A percentile compares a stretch with the other conserved stretches of the same genome.
Evolutionary conservation across 2,329 filamentous ascomycete species (phyloP).

Genomic region (Xylariaceae sp.): DNA sequence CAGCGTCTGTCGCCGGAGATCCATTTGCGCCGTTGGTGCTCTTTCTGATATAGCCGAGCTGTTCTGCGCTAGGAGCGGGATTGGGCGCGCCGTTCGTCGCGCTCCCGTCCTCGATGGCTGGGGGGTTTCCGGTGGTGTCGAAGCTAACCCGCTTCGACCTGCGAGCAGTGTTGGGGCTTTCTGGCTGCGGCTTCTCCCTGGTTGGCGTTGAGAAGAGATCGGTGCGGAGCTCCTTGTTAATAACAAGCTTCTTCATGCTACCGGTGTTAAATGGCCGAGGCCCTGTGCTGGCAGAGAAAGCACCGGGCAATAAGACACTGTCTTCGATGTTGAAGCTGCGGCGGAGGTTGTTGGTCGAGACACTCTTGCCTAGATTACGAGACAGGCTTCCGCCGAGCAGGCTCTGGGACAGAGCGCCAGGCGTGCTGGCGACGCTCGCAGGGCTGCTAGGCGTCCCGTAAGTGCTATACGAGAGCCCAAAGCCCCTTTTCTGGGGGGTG

Average conservation of each 20-base stretch:
- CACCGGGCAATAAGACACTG: slow-evolving; percentile 78
- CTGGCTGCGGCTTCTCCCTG: slow-evolving; percentile 43
- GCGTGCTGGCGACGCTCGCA: slow-evolving; percentile 63
- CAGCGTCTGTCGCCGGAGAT: slow-evolving; percentile 34
- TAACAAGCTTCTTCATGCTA: slow-evolving; percentile 84
- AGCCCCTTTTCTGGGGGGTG: slow-evolving; percentile 81
- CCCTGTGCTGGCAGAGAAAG: slow-evolving; percentile 66
- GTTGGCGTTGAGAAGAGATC: slow-evolving; percentile 61
- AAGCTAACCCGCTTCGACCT: slow-evolving; percentile 89
- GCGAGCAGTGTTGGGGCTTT: slow-evolving; percentile 39
- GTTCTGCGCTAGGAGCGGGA: slow-evolving; percentile 50
- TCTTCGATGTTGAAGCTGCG: slow-evolving; percentile 77
- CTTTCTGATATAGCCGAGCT: slow-evolving; percentile 54
- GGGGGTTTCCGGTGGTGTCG: slow-evolving; percentile 60
- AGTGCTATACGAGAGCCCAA: slow-evolving; percentile 88
- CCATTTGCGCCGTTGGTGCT: slow-evolving; percentile 38
- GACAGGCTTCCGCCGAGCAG: slow-evolving; percentile 63
- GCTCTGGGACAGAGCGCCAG: slow-evolving; percentile 61
- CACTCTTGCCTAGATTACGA: slow-evolving; percentile 75
- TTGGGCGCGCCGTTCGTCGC: slow-evolving; percentile 39
- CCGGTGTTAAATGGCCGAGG: slow-evolving; percentile 61
- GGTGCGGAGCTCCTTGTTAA: slow-evolving; percentile 79
- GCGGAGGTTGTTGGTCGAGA: slow-evolving; percentile 81
- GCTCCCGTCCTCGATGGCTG: slow-evolving; percentile 38
- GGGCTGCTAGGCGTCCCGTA: slow-evolving; percentile 76